Evolutionary conservation across 768 basidiomycete species (phyloP), one percentile per base, ranked within the genome.

Genomic region (Agaricus blazei): DNA sequence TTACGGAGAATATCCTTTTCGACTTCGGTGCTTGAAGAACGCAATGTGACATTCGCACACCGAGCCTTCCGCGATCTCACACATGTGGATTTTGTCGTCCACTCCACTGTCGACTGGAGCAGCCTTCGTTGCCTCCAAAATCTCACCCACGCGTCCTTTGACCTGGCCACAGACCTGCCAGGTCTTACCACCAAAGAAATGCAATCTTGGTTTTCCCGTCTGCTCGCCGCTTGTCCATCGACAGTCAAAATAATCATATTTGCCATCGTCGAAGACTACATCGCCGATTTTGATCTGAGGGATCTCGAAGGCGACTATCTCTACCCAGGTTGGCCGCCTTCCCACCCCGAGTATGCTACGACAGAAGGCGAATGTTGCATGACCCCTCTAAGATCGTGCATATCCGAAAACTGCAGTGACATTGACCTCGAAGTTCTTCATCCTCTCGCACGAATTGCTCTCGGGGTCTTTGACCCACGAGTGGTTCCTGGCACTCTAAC

Each of bases 11-110:
- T 55, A 55, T 55, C 54, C 14, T 55, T 55, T 46, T 34, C 54
- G 12, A 47, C 54, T 28, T 31, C 54, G 1, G 15, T 55, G 15
- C 54, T 55, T 40, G 19, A 23, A n/a, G 28, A 31, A 3, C 47
- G 38, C 27, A 38, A 40, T 28, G 31, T 48, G 47, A 31, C 46
- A 19, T 55, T 55, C 28, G 31, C 47, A 7, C 54, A 55, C 15
- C 38, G 54, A n/a, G 48, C 48, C 7, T 55, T 55, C 26, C 54
- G 54, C 27, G 46, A 48, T 48, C n/a, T 55, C 19, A 55, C 54
- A 0, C 54, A 55, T 29, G 42, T 55, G 54, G 54, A 55, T 19
- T 42, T 55, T 29, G 48, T 48, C 37, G 48, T 48, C 26, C 2
- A 48, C 27, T 29, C 38, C 11, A 23, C 24, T 8, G 54, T 23